phyloP scores from a whole-genome alignment of 2,329 filamentous ascomycete species.

The Talaromyces sp. region DNA sequence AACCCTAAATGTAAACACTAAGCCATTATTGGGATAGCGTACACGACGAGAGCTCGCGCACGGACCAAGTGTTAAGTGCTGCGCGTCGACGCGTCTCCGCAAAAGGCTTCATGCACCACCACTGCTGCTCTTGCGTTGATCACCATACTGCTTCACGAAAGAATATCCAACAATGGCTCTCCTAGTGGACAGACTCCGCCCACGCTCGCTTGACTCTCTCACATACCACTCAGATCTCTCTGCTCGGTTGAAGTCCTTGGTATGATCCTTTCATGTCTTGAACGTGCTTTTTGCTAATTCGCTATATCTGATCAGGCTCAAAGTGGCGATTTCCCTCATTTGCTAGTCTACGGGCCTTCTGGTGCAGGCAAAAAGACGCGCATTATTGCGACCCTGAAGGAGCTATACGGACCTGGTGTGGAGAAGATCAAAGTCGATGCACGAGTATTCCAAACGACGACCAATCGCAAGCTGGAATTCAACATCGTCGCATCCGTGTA shows the following conservation, averaged over 20 bases:
- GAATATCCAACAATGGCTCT: slow-evolving; percentile 49
- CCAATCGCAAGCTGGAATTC: slow-evolving; percentile 97
- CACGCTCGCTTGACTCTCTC: slow-evolving; percentile 50
- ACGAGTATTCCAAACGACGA: slow-evolving; percentile 89
- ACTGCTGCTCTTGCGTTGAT: not conserved
- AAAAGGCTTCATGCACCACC: slow-evolving; percentile 1
- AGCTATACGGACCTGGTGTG: slow-evolving; percentile 92
- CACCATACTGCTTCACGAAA: not conserved
- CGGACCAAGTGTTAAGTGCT: slow-evolving; percentile 33
- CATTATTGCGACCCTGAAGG: slow-evolving; percentile 90
- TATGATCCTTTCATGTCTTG: slow-evolving; percentile 40
- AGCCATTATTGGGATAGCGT: not conserved
- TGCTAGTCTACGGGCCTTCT: slow-evolving; percentile 93
- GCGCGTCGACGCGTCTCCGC: slow-evolving; percentile 32
- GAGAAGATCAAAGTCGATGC: slow-evolving; percentile 99
- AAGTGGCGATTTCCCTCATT: slow-evolving; percentile 95
- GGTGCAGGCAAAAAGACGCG: slow-evolving; percentile 97
- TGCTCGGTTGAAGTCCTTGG: slow-evolving; percentile 76
- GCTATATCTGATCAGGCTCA: slow-evolving; percentile 61
- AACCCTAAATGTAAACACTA: not conserved
- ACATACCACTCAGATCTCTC: slow-evolving; percentile 89
- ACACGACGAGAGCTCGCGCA: slow-evolving; percentile 17
- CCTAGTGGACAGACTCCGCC: slow-evolving; percentile 60
- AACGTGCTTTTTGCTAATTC: slow-evolving; percentile 1
- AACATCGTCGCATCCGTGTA: slow-evolving; percentile 97